These are phyloP conservation scores for Paramecium primaurelia DNA, from an alignment of 73 alveolate species.

Conservation along the genomic window DNA sequence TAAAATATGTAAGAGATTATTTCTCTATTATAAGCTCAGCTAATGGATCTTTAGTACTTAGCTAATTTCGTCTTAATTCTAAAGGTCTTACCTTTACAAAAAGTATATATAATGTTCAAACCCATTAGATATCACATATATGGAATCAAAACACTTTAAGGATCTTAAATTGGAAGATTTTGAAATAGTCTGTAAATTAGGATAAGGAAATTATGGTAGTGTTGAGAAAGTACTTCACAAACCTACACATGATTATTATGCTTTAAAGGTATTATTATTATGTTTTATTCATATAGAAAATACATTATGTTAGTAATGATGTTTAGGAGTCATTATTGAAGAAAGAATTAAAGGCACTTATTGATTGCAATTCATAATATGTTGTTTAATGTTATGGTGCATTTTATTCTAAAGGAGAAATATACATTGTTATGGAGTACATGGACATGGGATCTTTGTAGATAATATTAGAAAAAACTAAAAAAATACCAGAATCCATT, in stretches of 20 bases:
- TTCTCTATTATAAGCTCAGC: neutral
- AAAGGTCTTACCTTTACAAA: slow-evolving; percentile 16
- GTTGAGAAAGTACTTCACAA: slow-evolving; percentile 54
- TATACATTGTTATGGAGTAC: slow-evolving; percentile 29
- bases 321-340: neutral
- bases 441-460: slow-evolving; percentile 44
- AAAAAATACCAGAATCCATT: slow-evolving; percentile 41
- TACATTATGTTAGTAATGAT: slow-evolving; percentile 31
- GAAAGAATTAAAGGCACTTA: slow-evolving; percentile 19
- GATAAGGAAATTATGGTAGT: slow-evolving; percentile 56
- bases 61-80: slow-evolving; percentile 1
- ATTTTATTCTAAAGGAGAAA: slow-evolving; percentile 48
- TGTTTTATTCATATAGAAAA: neutral
- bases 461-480: neutral
- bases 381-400: slow-evolving; percentile 35
- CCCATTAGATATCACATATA: neutral
- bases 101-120: neutral
- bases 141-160: slow-evolving; percentile 25
- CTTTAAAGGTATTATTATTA: neutral
- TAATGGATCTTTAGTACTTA: slow-evolving; percentile 33
- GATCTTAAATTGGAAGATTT: slow-evolving; percentile 57
- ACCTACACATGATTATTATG: slow-evolving; percentile 48
- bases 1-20: neutral
- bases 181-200: slow-evolving; percentile 51
- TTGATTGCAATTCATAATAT: slow-evolving; percentile 21